Base-by-base conservation (phyloP, 306 rosid genomes). In the Rubus parviflorus region DNA sequence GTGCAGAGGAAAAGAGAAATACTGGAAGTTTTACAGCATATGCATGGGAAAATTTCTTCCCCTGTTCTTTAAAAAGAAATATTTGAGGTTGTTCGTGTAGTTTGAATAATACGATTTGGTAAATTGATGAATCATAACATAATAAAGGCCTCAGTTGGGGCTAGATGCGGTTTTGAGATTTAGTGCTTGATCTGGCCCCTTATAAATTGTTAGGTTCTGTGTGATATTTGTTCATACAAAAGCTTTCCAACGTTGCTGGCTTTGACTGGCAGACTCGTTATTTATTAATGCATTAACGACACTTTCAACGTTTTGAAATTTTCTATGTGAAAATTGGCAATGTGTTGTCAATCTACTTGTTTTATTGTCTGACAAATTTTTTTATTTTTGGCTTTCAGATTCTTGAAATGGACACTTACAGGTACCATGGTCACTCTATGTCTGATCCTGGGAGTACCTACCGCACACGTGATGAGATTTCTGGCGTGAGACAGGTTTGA, bases 391-490 rank as follows among this genome's bases (percentile, higher is more conserved):
- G 82, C 64, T 67, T 81, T 70, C 89, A 96, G 98, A 87, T 96
- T 84, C 98, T 96, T 68, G 99, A 96, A 84, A 89, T 96, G 99
- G 99, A 92, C 82, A 96, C 99, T 12, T 96, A 96, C 67, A 88
- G 99, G 87, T 96, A 96, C 84, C 99, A 96, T 65, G 98, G 99
- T 43, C 99, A 96, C 86, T 92, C 98, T 54, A 92, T 94, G 99
- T 96, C 98, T 81, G 99, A 96, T 87, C 99, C 97, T 75, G 99
- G 99, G 37, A 96, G 98, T 88, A 96, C 99, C 56, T 96, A 96
- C 80, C 94, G 97, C 19, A 90, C 99, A 41, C 97, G 99, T 81
- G 99, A 92, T 84, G 98, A 96, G 84, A 87, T 96, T 75, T 91
- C 98, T 82, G 97, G 98, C 12, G 88, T 96, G 68, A 87, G 99